These are phyloP conservation scores for Solanum habrochaites DNA, from an alignment of 257 asterid genomes.

Conservation along the genomic window DNA sequence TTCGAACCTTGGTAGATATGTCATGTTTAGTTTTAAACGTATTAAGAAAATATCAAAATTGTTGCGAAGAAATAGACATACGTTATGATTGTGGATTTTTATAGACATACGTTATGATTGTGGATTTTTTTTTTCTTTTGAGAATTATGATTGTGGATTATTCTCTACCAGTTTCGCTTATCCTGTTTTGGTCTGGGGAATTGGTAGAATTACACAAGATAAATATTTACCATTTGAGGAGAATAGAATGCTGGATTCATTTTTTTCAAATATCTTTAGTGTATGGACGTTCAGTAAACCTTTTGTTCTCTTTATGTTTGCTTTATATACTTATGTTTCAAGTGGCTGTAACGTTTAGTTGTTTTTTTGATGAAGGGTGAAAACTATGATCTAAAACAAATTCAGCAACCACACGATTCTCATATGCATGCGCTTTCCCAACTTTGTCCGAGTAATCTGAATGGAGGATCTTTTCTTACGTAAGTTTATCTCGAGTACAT, in stretches of 20 bases:
- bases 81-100: neutral
- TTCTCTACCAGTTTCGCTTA: neutral
- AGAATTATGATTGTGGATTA: neutral
- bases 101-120: neutral
- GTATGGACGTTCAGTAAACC: neutral
- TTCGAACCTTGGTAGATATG: neutral
- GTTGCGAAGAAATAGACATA: neutral
- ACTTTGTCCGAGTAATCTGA: slow-evolving; percentile 64
- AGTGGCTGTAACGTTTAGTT: neutral
- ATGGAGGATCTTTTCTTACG: slow-evolving; percentile 71
- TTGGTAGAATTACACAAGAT: neutral
- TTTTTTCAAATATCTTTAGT: neutral
- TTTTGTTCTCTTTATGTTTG: neutral
- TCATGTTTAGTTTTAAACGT: neutral
- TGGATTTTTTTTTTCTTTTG: neutral
- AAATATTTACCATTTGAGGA: neutral
- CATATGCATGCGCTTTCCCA: slow-evolving; percentile 70
- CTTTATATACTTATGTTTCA: neutral
- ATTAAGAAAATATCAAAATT: neutral
- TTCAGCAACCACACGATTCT: slow-evolving; percentile 77
- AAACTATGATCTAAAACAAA: slow-evolving; percentile 66
- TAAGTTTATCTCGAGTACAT: slow-evolving; percentile 24
- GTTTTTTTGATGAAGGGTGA: slow-evolving; percentile 22
- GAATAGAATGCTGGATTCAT: neutral
- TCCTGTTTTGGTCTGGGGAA: neutral